Conservation (phyloP, 2,329 filamentous ascomycete genomes). For the Alternaria alternata region DNA sequence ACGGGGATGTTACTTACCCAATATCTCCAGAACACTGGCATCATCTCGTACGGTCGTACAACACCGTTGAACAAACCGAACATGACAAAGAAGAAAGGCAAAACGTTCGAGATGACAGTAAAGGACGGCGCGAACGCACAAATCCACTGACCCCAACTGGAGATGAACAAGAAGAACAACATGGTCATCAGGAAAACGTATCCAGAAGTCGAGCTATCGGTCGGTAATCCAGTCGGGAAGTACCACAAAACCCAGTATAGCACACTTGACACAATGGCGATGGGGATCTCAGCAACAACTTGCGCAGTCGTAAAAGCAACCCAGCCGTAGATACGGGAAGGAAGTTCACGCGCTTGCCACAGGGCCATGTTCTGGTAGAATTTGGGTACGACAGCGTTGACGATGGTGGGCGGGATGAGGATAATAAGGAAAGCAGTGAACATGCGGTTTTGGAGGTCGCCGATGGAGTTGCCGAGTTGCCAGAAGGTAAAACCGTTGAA, state of each 20-base stretch:
- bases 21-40: constrained; percentile 76
- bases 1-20: constrained; percentile 54
- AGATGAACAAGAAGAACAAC: constrained; percentile 79
- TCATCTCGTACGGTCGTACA: constrained; percentile 69
- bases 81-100: constrained; percentile 85
- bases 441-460: constrained; percentile 79
- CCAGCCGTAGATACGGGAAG: constrained; percentile 79
- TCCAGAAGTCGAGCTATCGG: constrained; percentile 69
- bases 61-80: constrained; percentile 81
- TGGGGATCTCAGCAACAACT: constrained; percentile 75
- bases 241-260: constrained; percentile 82
- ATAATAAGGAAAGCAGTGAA: constrained; percentile 72
- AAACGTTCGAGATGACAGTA: constrained; percentile 75
- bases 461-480: constrained; percentile 69
- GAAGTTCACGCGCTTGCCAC: constrained; percentile 77
- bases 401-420: constrained; percentile 70
- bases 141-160: constrained; percentile 84
- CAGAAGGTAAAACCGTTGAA: constrained; percentile 85
- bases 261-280: constrained; percentile 68
- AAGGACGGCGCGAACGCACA: constrained; percentile 81
- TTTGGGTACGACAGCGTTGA: constrained; percentile 79
- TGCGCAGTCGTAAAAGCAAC: constrained; percentile 72
- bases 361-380: constrained; percentile 77
- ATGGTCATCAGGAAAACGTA: constrained; percentile 82
- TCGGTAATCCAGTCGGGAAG: constrained; percentile 74